phyloP scores from a whole-genome alignment of 1,284 basidiomycete species.

The Schizophyllum amplum region DNA sequence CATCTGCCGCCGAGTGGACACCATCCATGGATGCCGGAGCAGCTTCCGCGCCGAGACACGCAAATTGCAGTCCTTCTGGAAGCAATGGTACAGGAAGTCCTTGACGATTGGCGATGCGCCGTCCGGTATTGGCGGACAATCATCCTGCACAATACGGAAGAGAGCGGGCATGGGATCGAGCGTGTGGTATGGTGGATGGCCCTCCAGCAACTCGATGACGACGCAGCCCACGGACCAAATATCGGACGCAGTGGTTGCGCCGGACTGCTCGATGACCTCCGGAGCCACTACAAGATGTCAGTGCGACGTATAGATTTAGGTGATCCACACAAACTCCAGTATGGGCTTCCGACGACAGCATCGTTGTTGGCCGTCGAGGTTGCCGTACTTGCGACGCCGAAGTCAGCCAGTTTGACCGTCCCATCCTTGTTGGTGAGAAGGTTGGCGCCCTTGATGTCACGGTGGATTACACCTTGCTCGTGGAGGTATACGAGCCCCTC shows the following conservation, averaged over 20 bases:
- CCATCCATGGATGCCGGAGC: constrained; percentile 93
- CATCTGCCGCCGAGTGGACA: constrained; percentile 74
- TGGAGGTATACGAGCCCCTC: constrained; percentile 93
- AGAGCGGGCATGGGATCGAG: constrained; percentile 97
- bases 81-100: constrained; percentile 95
- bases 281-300: constrained; percentile 59
- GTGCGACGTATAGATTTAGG: constrained; percentile 26
- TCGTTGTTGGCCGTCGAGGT: constrained; percentile 67
- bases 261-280: constrained; percentile 95
- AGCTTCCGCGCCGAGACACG: constrained; percentile 92
- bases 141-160: constrained; percentile 97
- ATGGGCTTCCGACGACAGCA: constrained; percentile 93
- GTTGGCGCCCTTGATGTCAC: constrained; percentile 98
- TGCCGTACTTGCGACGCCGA: constrained; percentile 80
- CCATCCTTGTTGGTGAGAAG: constrained; percentile 98
- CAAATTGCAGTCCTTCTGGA: constrained; percentile 95
- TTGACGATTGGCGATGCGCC: constrained; percentile 91
- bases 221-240: constrained; percentile 97
- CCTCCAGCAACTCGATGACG: constrained; percentile 93
- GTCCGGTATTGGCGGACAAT: constrained; percentile 92
- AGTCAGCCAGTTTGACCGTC: constrained; percentile 92
- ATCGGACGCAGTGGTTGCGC: constrained; percentile 94
- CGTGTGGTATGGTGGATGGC: constrained; percentile 92
- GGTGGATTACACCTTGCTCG: constrained; percentile 95
- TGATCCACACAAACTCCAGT: constrained; percentile 74